phyloP scores from a whole-genome alignment of 306 rosid genomes.

The Sicyos baderoa region DNA sequence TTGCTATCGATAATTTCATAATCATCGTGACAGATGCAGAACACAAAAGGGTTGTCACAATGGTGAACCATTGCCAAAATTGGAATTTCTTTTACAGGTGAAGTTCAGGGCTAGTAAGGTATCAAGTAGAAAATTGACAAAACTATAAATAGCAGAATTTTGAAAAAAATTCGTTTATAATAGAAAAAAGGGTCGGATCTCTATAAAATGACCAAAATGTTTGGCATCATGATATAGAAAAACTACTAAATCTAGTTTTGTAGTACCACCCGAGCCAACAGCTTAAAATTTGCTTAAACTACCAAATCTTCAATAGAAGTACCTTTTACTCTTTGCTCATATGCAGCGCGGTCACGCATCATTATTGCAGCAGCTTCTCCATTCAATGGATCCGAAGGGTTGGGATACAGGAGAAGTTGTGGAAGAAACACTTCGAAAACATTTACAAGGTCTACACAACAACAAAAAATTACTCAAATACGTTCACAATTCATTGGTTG shows the following conservation, averaged over 20 bases:
- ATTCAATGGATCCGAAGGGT: conserved; percentile 78
- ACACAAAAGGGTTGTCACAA: background rate
- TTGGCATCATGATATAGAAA: background rate
- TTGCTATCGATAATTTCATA: background rate
- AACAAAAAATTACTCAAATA: background rate
- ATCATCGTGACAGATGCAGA: background rate
- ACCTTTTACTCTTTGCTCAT: conserved; percentile 82
- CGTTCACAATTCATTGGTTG: conserved; percentile 15
- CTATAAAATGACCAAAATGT: too few relatives aligned
- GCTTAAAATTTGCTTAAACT: background rate
- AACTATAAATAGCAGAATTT: too few relatives aligned
- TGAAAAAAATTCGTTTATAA: too few relatives aligned
- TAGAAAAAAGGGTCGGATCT: too few relatives aligned
- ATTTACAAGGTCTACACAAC: conserved; percentile 63
- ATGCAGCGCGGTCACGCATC: conserved; percentile 62
- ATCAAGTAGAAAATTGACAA: background rate
- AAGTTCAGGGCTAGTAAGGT: conserved; percentile 14
- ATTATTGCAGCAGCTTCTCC: conserved; percentile 82
- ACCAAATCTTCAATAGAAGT: background rate
- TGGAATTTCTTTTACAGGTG: conserved; percentile 9
- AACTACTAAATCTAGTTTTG: background rate
- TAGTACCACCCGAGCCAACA: background rate
- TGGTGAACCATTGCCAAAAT: background rate
- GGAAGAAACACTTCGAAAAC: conserved; percentile 87
- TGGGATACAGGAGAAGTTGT: conserved; percentile 86